These are phyloP conservation scores for Thalassiosira exigua DNA, from an alignment of 352 stramenopile genomes.

Conservation along the genomic window DNA sequence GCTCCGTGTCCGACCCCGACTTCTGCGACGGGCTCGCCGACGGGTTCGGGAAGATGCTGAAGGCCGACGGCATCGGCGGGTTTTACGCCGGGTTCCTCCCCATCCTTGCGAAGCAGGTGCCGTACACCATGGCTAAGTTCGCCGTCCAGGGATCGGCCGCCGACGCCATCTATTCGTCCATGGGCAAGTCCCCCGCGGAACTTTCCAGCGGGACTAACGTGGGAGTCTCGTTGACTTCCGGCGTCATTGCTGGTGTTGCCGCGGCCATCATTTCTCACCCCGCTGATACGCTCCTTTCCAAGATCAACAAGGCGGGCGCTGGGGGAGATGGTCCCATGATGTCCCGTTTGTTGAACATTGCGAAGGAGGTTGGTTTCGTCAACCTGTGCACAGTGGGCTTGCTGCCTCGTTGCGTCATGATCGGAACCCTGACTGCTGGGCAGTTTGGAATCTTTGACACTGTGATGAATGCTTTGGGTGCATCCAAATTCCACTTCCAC, in stretches of 20 bases:
- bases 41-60: slow-evolving; percentile 85
- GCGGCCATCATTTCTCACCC: slow-evolving; percentile 99
- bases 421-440: slow-evolving; percentile 88
- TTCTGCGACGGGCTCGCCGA: slow-evolving; percentile 82
- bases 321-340: slow-evolving; percentile 85
- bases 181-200: slow-evolving; percentile 77
- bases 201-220: slow-evolving; percentile 89
- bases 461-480: slow-evolving; percentile 87
- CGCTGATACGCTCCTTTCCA: slow-evolving; percentile 98
- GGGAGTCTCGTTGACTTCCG: slow-evolving; percentile 95
- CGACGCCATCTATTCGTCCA: slow-evolving; percentile 83
- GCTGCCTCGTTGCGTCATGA: slow-evolving; percentile 88
- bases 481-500: slow-evolving; percentile 89
- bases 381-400: slow-evolving; percentile 88
- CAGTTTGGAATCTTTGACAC: slow-evolving; percentile 91
- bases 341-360: slow-evolving; percentile 85
- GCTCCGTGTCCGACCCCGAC: slow-evolving; percentile 85
- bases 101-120: slow-evolving; percentile 90
- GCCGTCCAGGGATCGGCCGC: slow-evolving; percentile 90
- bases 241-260: slow-evolving; percentile 98
- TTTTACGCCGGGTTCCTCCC: slow-evolving; percentile 89
- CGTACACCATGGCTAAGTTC: slow-evolving; percentile 99
- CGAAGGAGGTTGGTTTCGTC: slow-evolving; percentile 84
- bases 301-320: slow-evolving; percentile 88
- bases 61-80: slow-evolving; percentile 83